These are phyloP conservation scores for Cytospora chrysosperma DNA, from an alignment of 2,329 filamentous ascomycete genomes.

Conservation along the genomic window DNA sequence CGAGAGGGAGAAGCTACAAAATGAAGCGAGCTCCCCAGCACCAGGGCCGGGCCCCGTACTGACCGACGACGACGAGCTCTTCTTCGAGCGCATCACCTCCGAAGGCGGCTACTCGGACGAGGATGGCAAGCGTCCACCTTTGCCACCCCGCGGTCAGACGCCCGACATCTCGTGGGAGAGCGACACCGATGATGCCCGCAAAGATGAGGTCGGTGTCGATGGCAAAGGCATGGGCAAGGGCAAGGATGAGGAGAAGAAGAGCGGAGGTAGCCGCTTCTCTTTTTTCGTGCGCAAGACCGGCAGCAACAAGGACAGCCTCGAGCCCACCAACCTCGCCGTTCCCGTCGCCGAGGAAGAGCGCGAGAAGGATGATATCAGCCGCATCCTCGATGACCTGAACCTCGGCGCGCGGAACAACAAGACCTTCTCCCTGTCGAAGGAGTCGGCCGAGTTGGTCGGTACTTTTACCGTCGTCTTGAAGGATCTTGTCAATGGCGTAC, in stretches of 20 bases:
- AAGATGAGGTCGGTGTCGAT: conserved; percentile 30
- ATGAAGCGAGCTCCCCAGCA: conserved; percentile 22
- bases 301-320: conserved; percentile 30
- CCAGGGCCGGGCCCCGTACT: conserved; percentile 46
- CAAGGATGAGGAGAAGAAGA: conserved; percentile 31
- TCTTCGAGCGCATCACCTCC: conserved; percentile 55
- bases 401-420: conserved; percentile 81
- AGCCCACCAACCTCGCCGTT: conserved; percentile 39
- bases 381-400: conserved; percentile 80
- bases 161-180: conserved; percentile 51
- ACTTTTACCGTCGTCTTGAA: conserved; percentile 89
- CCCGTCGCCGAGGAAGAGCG: conserved; percentile 42
- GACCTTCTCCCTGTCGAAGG: conserved; percentile 79
- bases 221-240: conserved; percentile 34
- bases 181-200: conserved; percentile 36
- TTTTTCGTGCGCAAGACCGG: conserved; percentile 37
- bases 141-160: conserved; percentile 54
- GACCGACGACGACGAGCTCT: conserved; percentile 56
- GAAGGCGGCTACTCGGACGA: conserved; percentile 40
- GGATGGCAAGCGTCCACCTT: conserved; percentile 48
- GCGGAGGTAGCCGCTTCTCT: conserved; percentile 37
- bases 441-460: conserved; percentile 77
- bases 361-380: conserved; percentile 70
- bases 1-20: conserved; percentile 43
- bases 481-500: conserved; percentile 87